These are phyloP conservation scores for Fusarium sp. DNA, from an alignment of 2,329 filamentous ascomycete species.

Conservation along the genomic window DNA sequence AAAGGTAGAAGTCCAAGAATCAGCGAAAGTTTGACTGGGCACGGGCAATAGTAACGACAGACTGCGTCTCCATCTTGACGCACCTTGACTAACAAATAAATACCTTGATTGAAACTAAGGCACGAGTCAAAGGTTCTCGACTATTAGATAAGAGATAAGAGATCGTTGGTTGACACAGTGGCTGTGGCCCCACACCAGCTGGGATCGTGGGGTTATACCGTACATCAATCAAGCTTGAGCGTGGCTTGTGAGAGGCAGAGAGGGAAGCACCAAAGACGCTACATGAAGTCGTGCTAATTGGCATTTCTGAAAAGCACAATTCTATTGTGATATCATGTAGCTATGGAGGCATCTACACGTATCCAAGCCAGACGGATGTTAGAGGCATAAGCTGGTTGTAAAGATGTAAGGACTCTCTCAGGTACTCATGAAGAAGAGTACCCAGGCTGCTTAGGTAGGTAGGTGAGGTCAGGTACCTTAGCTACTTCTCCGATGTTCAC, in stretches of 20 bases:
- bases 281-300: neutral
- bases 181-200: constrained; percentile 24
- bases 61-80: constrained; percentile 21
- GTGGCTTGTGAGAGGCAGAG: constrained; percentile 17
- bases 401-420: neutral
- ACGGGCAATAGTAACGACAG: constrained; percentile 1
- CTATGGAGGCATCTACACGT: neutral
- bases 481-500: constrained; percentile 35
- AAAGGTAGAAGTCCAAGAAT: neutral
- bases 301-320: neutral
- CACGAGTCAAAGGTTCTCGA: constrained; percentile 5
- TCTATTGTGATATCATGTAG: neutral
- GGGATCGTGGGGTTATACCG: constrained; percentile 5
- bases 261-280: neutral
- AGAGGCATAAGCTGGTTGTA: neutral
- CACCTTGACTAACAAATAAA: constrained; percentile 16
- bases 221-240: neutral
- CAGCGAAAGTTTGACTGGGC: neutral
- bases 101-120: constrained; percentile 14
- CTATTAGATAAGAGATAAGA: constrained; percentile 30
- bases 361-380: neutral
- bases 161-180: constrained; percentile 23
- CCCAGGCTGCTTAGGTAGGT: neutral
- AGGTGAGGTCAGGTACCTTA: neutral
- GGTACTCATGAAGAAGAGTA: neutral